Evolutionary conservation across 495 filamentous ascomycete species (phyloP).

Genomic region (Xylaria bambusicola): DNA sequence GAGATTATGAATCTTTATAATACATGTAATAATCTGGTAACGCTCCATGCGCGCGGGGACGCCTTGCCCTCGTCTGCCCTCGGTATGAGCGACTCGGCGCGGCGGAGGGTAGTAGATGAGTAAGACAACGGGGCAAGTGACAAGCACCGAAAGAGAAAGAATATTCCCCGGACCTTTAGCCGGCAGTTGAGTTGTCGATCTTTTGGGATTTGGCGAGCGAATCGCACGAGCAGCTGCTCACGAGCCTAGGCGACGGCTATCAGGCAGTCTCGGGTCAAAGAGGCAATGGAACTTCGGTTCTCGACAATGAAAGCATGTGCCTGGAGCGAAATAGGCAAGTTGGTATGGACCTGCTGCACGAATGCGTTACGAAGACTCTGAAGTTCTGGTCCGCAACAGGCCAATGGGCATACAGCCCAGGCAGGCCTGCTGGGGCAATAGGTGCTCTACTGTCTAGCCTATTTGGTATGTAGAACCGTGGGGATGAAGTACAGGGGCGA

Average conservation of each 20-base stretch:
- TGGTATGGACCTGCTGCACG: background rate
- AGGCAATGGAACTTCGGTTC: background rate
- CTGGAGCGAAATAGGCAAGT: conserved; percentile 11
- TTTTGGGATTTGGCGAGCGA: background rate
- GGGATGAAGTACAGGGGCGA: conserved; percentile 16
- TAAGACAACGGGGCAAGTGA: conserved; percentile 19
- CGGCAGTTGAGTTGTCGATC: conserved; percentile 5
- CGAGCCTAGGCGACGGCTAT: background rate
- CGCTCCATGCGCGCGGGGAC: background rate
- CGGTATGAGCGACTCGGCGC: conserved; percentile 15
- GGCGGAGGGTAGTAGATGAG: conserved; percentile 10
- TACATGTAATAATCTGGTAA: background rate
- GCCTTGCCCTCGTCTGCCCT: background rate
- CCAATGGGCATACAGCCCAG: conserved; percentile 16
- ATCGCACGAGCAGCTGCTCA: background rate
- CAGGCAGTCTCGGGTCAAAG: background rate
- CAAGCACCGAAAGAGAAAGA: conserved; percentile 14
- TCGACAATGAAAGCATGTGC: conserved; percentile 6
- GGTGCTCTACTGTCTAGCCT: too few species aligned
- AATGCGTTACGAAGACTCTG: conserved; percentile 16
- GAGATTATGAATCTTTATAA: background rate
- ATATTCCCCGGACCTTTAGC: conserved; percentile 14
- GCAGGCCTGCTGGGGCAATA: conserved; percentile 1
- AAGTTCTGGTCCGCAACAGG: conserved; percentile 16
- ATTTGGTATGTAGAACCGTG: conserved; percentile 11